Evolutionary conservation across 352 stramenopile genomes (phyloP), one percentile per base, ranked within the genome.

Genomic region (Phytophthora constricta): DNA sequence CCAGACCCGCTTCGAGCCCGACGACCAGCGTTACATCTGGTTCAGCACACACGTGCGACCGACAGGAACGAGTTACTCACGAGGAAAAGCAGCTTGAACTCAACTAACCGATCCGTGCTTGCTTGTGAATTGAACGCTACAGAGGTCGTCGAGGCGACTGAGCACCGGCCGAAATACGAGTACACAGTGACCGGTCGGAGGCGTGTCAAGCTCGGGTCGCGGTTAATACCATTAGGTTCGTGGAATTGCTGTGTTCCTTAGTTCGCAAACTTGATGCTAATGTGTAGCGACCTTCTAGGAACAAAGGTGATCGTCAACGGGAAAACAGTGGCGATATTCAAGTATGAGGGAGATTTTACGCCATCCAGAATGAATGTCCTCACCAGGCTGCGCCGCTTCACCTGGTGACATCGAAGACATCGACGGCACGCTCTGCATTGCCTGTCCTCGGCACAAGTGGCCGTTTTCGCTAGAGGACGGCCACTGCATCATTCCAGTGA

Each of bases 341-440:
- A 91, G 72, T 84, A 93, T 47, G 62, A 81, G 22, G 76, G 72
- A 1, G 65, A 76, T 80, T 94, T 22, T 93, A 89, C 55, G 86
- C 86, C 26, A 87, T 96, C 53, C 79, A 93, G 62, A 79, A 96
- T 42, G 69, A 76, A 5, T 96, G 88, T 54, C 88, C 88, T 11
- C 88, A 96, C 49, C 85, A 93, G 57, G 86, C 82, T 16, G 88
- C 84, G 17, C 79, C 86, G n/a, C 72, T 96, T 9, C 82, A 94
- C 50, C 55, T 94, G 88, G 88, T 8, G 88, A 96, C 60, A 96
- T 96, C 25, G 88, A 96, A 78, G 86, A 95, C 28, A 85, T 92
- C 23, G 83, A 91, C 63, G 86, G 84, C 41, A 76, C 59, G 25
- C 53, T 86, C 0, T 96, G 86, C 49, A 66, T 96, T 31, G 82